Conservation (phyloP, 192 early-diverging fungal genomes). For the Thoreauomyces humboldtii region DNA sequence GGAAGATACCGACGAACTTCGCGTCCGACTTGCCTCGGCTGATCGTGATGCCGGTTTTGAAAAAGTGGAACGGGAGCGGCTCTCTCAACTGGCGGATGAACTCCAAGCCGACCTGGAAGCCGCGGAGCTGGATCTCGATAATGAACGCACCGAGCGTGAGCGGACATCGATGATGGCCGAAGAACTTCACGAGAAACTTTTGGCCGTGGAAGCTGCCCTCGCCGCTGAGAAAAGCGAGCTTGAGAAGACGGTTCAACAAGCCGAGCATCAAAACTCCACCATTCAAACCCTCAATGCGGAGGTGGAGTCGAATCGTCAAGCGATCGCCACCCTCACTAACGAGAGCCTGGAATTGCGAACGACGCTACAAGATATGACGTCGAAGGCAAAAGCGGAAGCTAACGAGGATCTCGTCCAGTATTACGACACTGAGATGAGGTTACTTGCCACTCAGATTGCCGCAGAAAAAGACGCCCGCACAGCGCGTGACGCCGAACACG, state of each 20-base stretch:
- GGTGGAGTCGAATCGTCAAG: neutral
- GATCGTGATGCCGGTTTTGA: no score
- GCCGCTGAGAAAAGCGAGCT: no score
- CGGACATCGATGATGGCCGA: neutral
- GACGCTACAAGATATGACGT: neutral
- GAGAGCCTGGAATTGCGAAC: neutral
- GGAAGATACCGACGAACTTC: no score
- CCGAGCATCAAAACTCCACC: neutral
- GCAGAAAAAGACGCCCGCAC: conserved; percentile 10
- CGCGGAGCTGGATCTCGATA: neutral
- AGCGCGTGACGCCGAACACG: conserved; percentile 15
- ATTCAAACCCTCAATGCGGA: conserved; percentile 6
- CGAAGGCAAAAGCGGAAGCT: neutral
- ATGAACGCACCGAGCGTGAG: neutral
- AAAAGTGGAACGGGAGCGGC: neutral
- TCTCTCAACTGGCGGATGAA: neutral
- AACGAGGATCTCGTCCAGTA: neutral
- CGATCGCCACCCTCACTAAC: conserved; percentile 1
- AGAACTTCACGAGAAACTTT: neutral
- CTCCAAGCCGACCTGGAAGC: neutral
- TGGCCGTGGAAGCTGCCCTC: no score
- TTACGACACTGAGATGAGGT: conserved; percentile 20
- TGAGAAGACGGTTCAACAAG: no score
- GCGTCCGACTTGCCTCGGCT: no score
- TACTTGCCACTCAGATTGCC: neutral